Percentiles rank a stretch among this genome's conserved stretches.
Evolutionary conservation across 345 rosid species (phyloP).

Genomic region (Linum tenue): DNA sequence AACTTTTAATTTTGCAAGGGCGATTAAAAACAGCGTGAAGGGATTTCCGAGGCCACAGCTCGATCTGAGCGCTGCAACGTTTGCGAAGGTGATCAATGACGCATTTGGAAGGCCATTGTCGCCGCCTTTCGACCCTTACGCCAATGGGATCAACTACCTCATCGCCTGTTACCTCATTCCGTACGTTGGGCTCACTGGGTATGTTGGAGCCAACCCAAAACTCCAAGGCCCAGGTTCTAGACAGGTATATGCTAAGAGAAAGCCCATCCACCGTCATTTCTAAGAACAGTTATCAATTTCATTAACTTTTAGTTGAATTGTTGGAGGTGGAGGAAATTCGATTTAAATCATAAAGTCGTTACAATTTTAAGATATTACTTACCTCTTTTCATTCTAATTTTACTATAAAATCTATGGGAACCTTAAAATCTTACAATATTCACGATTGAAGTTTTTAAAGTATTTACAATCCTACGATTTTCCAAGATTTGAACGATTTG

Average conservation of each 20-base stretch:
- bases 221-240: background rate
- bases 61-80: background rate
- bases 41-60: conserved; percentile 8
- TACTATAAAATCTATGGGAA: too few species aligned
- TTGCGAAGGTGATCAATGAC: background rate
- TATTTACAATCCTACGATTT: too few species aligned
- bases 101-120: conserved; percentile 1
- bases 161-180: conserved; percentile 6
- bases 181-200: conserved; percentile 8
- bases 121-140: conserved; percentile 11
- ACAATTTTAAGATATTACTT: background rate
- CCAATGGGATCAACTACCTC: conserved; percentile 5
- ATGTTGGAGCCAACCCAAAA: conserved; percentile 2
- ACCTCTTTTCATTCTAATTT: background rate
- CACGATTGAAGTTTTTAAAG: too few species aligned
- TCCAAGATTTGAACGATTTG: too few species aligned
- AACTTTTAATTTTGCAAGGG: background rate
- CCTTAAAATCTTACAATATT: too few species aligned
- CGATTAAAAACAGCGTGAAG: background rate
- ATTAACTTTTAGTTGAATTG: too few species aligned
- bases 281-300: too few species aligned
- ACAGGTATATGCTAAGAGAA: background rate
- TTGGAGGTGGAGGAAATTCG: too few species aligned
- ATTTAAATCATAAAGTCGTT: too few species aligned
- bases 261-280: too few species aligned